phyloP scores from a whole-genome alignment of 768 basidiomycete species.

The Exidia glandulosa region DNA sequence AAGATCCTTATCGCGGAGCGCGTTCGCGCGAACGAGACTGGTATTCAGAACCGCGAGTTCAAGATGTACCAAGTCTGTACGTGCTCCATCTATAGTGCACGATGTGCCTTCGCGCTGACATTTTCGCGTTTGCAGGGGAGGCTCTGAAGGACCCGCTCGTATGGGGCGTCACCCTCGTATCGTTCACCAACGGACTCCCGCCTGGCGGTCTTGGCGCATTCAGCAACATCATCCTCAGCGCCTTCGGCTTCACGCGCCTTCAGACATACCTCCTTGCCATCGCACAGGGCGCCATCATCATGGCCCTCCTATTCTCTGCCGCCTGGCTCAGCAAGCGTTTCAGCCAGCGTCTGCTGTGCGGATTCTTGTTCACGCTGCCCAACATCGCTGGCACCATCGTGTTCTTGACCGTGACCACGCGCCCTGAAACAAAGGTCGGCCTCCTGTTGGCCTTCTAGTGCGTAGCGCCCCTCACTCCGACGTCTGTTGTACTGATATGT shows the following conservation, averaged over 20 bases:
- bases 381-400: slow-evolving; percentile 41
- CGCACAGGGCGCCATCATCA: slow-evolving; percentile 25
- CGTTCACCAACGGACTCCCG: slow-evolving; percentile 36
- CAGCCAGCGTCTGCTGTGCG: slow-evolving; percentile 36
- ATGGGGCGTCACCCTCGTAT: slow-evolving; percentile 35
- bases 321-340: slow-evolving; percentile 31
- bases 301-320: slow-evolving; percentile 32
- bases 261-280: slow-evolving; percentile 42
- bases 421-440: slow-evolving; percentile 30
- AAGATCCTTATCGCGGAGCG: slow-evolving; percentile 38
- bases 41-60: slow-evolving; percentile 40
- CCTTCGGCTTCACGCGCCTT: slow-evolving; percentile 35
- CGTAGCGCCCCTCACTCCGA: slow-evolving; percentile 12
- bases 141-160: slow-evolving; percentile 35
- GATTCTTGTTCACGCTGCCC: slow-evolving; percentile 35
- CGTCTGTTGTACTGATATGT: neutral
- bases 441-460: slow-evolving; percentile 40
- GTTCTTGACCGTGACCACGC: slow-evolving; percentile 35
- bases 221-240: slow-evolving; percentile 40
- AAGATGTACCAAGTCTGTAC: slow-evolving; percentile 20
- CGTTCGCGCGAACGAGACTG: slow-evolving; percentile 40
- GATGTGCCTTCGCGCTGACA: neutral
- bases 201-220: slow-evolving; percentile 40
- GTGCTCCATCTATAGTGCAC: slow-evolving; percentile 20
- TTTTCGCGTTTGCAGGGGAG: slow-evolving; percentile 23